Percentiles rank a stretch among this genome's conserved stretches.
phyloP scores from a whole-genome alignment of 192 early-diverging fungal genomes.

The Pilaira anomala region DNA sequence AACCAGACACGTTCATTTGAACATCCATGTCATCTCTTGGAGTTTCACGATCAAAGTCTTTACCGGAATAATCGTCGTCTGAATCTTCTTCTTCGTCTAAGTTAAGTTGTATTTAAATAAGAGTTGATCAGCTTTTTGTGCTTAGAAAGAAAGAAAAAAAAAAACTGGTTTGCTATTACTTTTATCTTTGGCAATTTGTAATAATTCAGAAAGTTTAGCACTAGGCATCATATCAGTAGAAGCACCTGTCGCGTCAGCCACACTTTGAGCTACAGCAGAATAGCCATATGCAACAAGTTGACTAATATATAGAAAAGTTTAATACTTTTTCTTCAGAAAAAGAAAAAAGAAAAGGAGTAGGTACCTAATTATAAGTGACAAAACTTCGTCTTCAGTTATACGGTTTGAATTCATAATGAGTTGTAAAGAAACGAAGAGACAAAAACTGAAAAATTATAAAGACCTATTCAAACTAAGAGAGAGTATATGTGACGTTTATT shows the following conservation, averaged over 20 bases:
- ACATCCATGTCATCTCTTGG: slow-evolving; percentile 15
- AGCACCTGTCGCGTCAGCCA: slow-evolving; percentile 65
- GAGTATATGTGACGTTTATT: too few species aligned
- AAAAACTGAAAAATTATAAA: too few species aligned
- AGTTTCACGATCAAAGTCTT: slow-evolving; percentile 21
- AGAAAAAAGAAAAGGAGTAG: neutral
- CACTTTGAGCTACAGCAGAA: slow-evolving; percentile 50
- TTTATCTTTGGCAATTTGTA: slow-evolving; percentile 58
- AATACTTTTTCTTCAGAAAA: neutral
- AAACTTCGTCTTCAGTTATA: slow-evolving; percentile 22
- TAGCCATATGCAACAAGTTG: slow-evolving; percentile 55
- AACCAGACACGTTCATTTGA: slow-evolving; percentile 3
- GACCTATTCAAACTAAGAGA: too few species aligned
- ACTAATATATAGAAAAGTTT: slow-evolving; percentile 15
- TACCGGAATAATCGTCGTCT: slow-evolving; percentile 20
- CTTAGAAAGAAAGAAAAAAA: too few species aligned
- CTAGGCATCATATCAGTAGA: slow-evolving; percentile 58
- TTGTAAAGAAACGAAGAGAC: neutral
- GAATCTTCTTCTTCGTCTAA: slow-evolving; percentile 26
- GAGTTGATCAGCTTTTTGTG: neutral
- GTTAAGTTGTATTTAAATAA: slow-evolving; percentile 2
- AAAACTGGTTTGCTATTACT: slow-evolving; percentile 29
- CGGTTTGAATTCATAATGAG: slow-evolving; percentile 8
- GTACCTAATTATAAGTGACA: slow-evolving; percentile 25
- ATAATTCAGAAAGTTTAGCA: slow-evolving; percentile 58